These are phyloP conservation scores for Pichia sp. DNA, from an alignment of 1,139 yeast species.

Conservation along the genomic window DNA sequence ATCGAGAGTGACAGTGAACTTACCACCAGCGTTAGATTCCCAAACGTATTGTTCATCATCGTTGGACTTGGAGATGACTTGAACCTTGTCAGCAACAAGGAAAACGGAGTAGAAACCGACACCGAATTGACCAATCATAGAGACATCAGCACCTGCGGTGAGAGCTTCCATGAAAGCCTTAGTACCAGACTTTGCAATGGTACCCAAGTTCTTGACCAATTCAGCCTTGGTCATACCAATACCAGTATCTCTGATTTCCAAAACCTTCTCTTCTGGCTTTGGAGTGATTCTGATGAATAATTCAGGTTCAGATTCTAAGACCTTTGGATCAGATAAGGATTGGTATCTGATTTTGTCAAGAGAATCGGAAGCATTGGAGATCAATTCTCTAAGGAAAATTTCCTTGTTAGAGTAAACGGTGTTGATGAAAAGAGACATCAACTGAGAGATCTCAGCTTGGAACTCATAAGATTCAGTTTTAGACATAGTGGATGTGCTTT, in stretches of 20 bases:
- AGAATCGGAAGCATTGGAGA: constrained; percentile 97
- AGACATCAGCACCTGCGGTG: constrained; percentile 99
- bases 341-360: constrained; percentile 96
- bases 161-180: constrained; percentile 99
- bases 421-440: constrained; percentile 99
- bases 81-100: constrained; percentile 99
- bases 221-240: constrained; percentile 99
- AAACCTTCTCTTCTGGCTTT: constrained; percentile 84
- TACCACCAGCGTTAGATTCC: constrained; percentile 99
- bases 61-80: constrained; percentile 96
- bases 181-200: constrained; percentile 99
- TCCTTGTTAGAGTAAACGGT: constrained; percentile 99
- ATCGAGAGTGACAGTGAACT: constrained; percentile 93
- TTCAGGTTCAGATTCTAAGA: constrained; percentile 93
- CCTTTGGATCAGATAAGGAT: constrained; percentile 86
- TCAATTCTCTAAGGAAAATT: constrained; percentile 97
- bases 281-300: constrained; percentile 97
- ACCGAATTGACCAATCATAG: constrained; percentile 99
- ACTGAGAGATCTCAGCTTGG: constrained; percentile 99
- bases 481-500: constrained; percentile 33
- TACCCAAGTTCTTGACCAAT: constrained; percentile 98
- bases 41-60: constrained; percentile 99
- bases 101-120: constrained; percentile 99
- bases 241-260: constrained; percentile 99
- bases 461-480: constrained; percentile 85